Percentiles rank a stretch among this genome's conserved stretches.
These are phyloP conservation scores for Penicillium lagena DNA, from an alignment of 495 filamentous ascomycete genomes.

Conservation along the genomic window DNA sequence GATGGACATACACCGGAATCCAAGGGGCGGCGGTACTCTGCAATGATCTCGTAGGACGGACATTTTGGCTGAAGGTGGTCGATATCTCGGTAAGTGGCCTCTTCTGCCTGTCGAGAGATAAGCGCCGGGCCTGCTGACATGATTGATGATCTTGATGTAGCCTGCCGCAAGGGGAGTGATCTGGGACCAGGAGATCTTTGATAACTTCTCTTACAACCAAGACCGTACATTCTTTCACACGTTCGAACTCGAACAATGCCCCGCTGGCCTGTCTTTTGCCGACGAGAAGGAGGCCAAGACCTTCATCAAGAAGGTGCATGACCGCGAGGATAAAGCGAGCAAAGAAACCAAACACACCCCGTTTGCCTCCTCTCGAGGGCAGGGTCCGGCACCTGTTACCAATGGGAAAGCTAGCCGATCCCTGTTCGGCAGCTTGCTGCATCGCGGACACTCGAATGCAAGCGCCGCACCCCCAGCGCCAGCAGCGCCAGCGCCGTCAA, in stretches of 20 bases:
- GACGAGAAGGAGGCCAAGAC: conserved; percentile 95
- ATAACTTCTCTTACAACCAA: conserved; percentile 88
- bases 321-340: conserved; percentile 86
- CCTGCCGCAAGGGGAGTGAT: conserved; percentile 79
- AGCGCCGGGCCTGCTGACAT: conserved; percentile 10
- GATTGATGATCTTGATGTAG: conserved; percentile 30
- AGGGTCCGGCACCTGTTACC: conserved; percentile 37
- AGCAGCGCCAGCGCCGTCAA: conserved; percentile 43
- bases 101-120: background rate
- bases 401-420: conserved; percentile 47
- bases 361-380: conserved; percentile 57
- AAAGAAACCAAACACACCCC: conserved; percentile 74
- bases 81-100: conserved; percentile 75
- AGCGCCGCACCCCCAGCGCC: conserved; percentile 32
- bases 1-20: conserved; percentile 92
- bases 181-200: conserved; percentile 98
- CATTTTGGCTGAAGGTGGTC: conserved; percentile 95
- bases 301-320: conserved; percentile 92
- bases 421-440: conserved; percentile 64
- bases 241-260: conserved; percentile 87
- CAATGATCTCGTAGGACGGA: conserved; percentile 90
- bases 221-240: conserved; percentile 96
- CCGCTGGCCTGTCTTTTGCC: conserved; percentile 83
- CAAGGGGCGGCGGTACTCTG: conserved; percentile 91
- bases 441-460: conserved; percentile 58